Conservation (phyloP, 2,329 filamentous ascomycete species). For the Colletotrichum musae region DNA sequence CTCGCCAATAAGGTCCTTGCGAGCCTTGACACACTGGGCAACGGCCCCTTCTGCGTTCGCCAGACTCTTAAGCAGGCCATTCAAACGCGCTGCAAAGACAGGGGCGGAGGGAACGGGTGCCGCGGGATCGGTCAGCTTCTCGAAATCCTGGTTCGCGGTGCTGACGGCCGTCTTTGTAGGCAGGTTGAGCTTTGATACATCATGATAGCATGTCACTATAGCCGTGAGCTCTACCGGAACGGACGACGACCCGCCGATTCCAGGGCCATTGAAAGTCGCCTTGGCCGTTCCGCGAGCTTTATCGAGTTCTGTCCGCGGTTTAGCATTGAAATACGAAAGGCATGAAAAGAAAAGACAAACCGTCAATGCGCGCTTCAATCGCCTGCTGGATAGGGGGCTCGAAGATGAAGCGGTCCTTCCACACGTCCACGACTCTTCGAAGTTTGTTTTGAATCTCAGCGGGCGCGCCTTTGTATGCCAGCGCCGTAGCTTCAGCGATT, state of each 20-base stretch:
- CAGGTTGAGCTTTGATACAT: slow-evolving; percentile 79
- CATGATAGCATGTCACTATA: slow-evolving; percentile 81
- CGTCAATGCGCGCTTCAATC: slow-evolving; percentile 84
- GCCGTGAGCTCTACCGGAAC: slow-evolving; percentile 84
- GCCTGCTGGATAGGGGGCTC: slow-evolving; percentile 83
- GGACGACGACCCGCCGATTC: slow-evolving; percentile 71
- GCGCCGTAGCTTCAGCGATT: slow-evolving; percentile 89
- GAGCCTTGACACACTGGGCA: slow-evolving; percentile 89
- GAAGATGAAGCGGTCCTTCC: slow-evolving; percentile 90
- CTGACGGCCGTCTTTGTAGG: slow-evolving; percentile 77
- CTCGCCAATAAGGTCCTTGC: slow-evolving; percentile 81
- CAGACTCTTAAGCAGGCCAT: slow-evolving; percentile 89
- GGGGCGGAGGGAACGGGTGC: slow-evolving; percentile 82
- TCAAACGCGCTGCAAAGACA: slow-evolving; percentile 91
- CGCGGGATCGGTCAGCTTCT: slow-evolving; percentile 82
- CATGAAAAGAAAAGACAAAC: slow-evolving; percentile 60
- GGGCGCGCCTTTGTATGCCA: slow-evolving; percentile 92
- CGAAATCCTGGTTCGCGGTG: slow-evolving; percentile 84
- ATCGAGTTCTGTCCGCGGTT: slow-evolving; percentile 68
- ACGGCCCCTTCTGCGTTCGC: slow-evolving; percentile 91
- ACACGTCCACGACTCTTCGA: slow-evolving; percentile 91
- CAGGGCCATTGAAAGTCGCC: slow-evolving; percentile 70
- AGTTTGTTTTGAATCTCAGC: slow-evolving; percentile 91
- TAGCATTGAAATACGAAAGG: not conserved
- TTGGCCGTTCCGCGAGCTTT: slow-evolving; percentile 69